Percentiles rank a stretch among this genome's conserved stretches.
phyloP scores from a whole-genome alignment of 805 yeast species.

The Ogataea paradorogensis region DNA sequence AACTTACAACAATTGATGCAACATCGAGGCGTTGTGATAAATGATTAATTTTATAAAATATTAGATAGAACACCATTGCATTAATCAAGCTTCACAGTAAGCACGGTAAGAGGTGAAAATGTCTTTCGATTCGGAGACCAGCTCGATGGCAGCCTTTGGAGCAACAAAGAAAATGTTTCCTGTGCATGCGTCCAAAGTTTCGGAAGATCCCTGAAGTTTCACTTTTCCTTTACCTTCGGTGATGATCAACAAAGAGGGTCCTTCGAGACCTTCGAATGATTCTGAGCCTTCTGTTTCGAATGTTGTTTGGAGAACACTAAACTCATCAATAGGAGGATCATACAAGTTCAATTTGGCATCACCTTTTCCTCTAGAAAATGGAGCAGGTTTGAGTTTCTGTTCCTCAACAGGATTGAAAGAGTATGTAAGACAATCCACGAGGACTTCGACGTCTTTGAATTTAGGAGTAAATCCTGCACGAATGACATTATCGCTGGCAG shows the following conservation, averaged over 20 bases:
- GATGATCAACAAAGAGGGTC: slow-evolving; percentile 84
- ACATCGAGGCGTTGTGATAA: slow-evolving; percentile 3
- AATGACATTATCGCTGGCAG: slow-evolving; percentile 97
- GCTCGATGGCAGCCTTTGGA: slow-evolving; percentile 65
- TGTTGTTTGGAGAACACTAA: slow-evolving; percentile 83
- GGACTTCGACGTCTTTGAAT: slow-evolving; percentile 88
- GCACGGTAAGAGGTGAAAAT: slow-evolving; percentile 84
- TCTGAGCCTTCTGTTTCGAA: slow-evolving; percentile 55
- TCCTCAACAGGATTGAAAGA: slow-evolving; percentile 84
- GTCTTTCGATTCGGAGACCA: slow-evolving; percentile 48
- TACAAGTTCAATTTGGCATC: slow-evolving; percentile 66
- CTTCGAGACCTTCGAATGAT: slow-evolving; percentile 59
- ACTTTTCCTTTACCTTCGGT: slow-evolving; percentile 76
- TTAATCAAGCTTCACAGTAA: slow-evolving; percentile 62
- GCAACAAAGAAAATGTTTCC: slow-evolving; percentile 87
- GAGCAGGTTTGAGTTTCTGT: slow-evolving; percentile 77
- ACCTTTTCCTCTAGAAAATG: slow-evolving; percentile 61
- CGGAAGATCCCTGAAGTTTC: slow-evolving; percentile 39
- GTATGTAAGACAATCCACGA: slow-evolving; percentile 89
- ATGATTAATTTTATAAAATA: not conserved
- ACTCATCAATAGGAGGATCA: slow-evolving; percentile 97
- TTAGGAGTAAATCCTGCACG: slow-evolving; percentile 99
- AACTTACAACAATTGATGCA: slow-evolving; percentile 14
- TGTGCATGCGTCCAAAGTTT: slow-evolving; percentile 44
- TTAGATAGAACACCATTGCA: slow-evolving; percentile 2